These are phyloP conservation scores for Gracilaria domingensis DNA, from an alignment of 23 red algal species.

Conservation along the genomic window DNA sequence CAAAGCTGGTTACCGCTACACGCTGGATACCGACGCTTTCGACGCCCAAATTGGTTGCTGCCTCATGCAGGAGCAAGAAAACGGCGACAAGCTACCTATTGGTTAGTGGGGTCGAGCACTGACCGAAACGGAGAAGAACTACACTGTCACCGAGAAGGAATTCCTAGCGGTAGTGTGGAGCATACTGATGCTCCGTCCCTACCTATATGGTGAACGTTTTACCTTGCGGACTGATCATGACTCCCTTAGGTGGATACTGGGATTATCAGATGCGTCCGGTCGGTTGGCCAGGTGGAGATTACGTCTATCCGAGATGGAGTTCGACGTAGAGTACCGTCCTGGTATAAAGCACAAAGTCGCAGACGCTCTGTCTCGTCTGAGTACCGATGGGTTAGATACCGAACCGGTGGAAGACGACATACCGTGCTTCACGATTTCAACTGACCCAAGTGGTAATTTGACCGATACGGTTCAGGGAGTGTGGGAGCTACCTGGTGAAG, in stretches of 20 bases:
- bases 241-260: constrained; percentile 39
- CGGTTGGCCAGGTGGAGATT: constrained; percentile 49
- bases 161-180: constrained; percentile 24
- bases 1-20: constrained; percentile 11
- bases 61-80: constrained; percentile 30
- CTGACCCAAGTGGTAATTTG: background rate
- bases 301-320: constrained; percentile 38
- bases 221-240: constrained; percentile 45
- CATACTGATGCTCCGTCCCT: constrained; percentile 27
- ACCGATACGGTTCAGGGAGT: background rate
- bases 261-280: background rate
- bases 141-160: constrained; percentile 26
- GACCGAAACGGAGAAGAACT: background rate
- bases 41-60: constrained; percentile 21
- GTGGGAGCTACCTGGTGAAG: background rate
- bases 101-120: constrained; percentile 24
- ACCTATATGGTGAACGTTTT: constrained; percentile 30
- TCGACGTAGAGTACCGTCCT: constrained; percentile 36
- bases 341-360: constrained; percentile 41
- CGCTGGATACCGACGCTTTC: constrained; percentile 10
- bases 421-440: constrained; percentile 22
- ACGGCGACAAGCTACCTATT: constrained; percentile 35
- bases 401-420: constrained; percentile 33
- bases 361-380: constrained; percentile 10
- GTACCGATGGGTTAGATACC: constrained; percentile 22